phyloP scores from a whole-genome alignment of 441 rosid genomes.

The Croton setiger region DNA sequence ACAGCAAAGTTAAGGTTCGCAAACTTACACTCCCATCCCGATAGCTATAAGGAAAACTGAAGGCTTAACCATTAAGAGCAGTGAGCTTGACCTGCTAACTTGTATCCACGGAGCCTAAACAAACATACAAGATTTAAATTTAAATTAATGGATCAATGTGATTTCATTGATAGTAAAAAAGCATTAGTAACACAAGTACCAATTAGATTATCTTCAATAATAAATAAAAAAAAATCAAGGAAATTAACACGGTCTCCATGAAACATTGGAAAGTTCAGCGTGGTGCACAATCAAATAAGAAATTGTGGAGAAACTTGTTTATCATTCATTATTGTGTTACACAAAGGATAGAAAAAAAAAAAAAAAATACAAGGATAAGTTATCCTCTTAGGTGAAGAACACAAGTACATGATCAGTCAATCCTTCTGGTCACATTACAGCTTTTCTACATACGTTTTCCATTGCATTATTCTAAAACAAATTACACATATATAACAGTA shows the following conservation, averaged over 20 bases:
- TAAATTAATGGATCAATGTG: constrained; percentile 12
- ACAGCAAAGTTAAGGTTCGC: constrained; percentile 15
- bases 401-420: not conserved
- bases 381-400: not conserved
- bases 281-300: not conserved
- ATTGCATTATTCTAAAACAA: not conserved
- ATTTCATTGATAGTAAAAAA: not conserved
- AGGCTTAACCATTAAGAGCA: constrained; percentile 77
- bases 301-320: not conserved
- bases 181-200: not conserved
- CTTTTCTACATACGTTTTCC: no score
- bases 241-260: not conserved
- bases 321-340: not conserved
- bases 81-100: constrained; percentile 85
- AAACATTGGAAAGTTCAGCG: not conserved
- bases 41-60: constrained; percentile 67
- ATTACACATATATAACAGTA: not conserved
- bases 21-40: constrained; percentile 76
- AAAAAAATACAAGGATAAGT: not conserved
- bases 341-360: not conserved
- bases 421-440: not conserved
- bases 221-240: not conserved
- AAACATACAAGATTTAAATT: constrained; percentile 23
- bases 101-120: constrained; percentile 95
- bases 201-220: constrained; percentile 7